Evolutionary conservation across 148 eudicot species (phyloP).

Genomic region (Cornus suecica): DNA sequence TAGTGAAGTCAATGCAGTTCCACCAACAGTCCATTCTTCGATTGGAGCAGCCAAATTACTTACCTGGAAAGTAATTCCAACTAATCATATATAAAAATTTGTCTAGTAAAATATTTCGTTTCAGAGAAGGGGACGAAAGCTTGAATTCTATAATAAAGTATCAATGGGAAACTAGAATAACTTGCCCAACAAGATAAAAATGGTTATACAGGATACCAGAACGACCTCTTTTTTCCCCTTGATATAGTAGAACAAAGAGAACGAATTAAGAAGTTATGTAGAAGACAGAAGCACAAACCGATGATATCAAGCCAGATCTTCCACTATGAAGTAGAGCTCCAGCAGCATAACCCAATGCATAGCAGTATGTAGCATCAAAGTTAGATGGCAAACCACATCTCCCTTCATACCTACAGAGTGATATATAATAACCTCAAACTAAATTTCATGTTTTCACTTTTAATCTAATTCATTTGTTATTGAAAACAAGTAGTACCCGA

Average conservation of each 20-base stretch:
- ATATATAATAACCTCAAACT: background rate
- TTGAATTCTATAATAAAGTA: slow-evolving; percentile 5
- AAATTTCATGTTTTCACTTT: background rate
- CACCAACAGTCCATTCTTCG: slow-evolving; percentile 97
- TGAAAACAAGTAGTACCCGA: slow-evolving; percentile 52
- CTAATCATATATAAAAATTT: background rate
- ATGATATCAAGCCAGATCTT: slow-evolving; percentile 91
- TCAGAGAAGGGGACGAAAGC: background rate
- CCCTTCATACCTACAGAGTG: slow-evolving; percentile 73
- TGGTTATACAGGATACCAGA: background rate
- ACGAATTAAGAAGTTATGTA: background rate
- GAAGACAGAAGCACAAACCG: slow-evolving; percentile 43
- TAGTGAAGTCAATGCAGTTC: slow-evolving; percentile 89
- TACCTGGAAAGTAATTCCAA: slow-evolving; percentile 45
- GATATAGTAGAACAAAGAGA: background rate
- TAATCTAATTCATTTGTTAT: background rate
- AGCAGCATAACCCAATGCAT: slow-evolving; percentile 95
- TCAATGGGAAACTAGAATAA: background rate
- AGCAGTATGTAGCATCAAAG: slow-evolving; percentile 92
- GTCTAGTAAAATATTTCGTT: no score
- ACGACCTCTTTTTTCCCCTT: no score
- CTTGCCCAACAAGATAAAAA: background rate
- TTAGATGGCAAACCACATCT: slow-evolving; percentile 97
- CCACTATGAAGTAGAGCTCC: slow-evolving; percentile 90
- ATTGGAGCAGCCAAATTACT: slow-evolving; percentile 94